Evolutionary conservation across 2,329 filamentous ascomycete genomes (phyloP).

Genomic region (Phyllosticta paracitricarpa): DNA sequence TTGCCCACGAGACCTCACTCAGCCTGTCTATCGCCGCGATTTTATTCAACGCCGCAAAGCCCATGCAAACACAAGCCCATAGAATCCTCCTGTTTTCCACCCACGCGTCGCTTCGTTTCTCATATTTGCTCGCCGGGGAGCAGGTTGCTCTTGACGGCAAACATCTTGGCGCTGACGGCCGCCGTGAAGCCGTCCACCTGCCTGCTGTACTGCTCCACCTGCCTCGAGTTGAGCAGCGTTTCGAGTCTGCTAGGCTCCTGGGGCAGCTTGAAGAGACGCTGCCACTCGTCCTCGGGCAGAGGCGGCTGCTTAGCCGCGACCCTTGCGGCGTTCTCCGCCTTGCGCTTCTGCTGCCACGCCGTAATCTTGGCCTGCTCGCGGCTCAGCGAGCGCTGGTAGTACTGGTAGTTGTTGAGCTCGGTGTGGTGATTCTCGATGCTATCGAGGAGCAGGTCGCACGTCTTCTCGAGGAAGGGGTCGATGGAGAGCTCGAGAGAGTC

Average conservation of each 20-base stretch:
- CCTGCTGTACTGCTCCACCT: conserved; percentile 95
- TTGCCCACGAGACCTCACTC: not conserved
- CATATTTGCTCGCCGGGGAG: conserved; percentile 42
- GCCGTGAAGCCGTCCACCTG: conserved; percentile 96
- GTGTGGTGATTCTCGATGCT: conserved; percentile 97
- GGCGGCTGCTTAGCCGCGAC: conserved; percentile 76
- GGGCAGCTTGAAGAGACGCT: conserved; percentile 94
- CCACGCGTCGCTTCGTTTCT: not conserved
- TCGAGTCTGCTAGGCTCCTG: conserved; percentile 88
- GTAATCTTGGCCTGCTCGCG: conserved; percentile 95
- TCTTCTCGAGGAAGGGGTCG: conserved; percentile 97
- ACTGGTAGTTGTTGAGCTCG: conserved; percentile 98
- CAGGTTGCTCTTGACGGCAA: conserved; percentile 70
- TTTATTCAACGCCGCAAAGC: not conserved
- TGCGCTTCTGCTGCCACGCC: conserved; percentile 93
- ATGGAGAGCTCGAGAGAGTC: conserved; percentile 86
- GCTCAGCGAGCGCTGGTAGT: conserved; percentile 86
- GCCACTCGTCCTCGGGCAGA: conserved; percentile 95
- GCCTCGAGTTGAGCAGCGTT: conserved; percentile 86
- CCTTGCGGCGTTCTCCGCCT: conserved; percentile 84
- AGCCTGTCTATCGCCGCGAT: not conserved
- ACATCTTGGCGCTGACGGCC: conserved; percentile 92
- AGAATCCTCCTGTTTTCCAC: not conserved
- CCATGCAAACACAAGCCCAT: not conserved
- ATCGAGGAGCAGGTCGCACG: conserved; percentile 89